A percentile compares a stretch with the other conserved stretches of the same genome.
phyloP scores from a whole-genome alignment of 106 monocot species.

The Dendrobium catenatum region DNA sequence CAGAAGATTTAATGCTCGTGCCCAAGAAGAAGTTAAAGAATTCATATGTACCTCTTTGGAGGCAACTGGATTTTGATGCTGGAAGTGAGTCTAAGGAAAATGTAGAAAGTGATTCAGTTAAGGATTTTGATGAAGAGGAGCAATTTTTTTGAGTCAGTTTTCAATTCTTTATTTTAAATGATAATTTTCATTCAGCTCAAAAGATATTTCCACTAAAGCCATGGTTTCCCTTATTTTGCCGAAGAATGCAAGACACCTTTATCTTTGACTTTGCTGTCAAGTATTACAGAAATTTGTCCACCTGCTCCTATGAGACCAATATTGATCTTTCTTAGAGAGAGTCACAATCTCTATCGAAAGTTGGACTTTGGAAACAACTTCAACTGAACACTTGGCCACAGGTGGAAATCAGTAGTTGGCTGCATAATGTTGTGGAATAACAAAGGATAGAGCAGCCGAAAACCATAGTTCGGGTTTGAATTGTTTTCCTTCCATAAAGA shows the following conservation, averaged over 20 bases:
- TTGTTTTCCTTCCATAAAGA: constrained; percentile 29
- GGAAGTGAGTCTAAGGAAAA: no score
- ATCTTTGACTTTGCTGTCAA: neutral
- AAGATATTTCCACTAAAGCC: neutral
- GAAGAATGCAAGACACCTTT: neutral
- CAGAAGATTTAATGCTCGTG: neutral
- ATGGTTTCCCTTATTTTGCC: neutral
- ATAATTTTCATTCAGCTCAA: neutral
- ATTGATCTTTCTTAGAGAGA: neutral
- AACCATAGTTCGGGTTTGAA: constrained; percentile 9
- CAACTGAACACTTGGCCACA: neutral
- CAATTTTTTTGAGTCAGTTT: neutral
- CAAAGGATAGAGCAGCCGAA: constrained; percentile 4
- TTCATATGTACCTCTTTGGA: neutral
- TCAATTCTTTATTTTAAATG: neutral
- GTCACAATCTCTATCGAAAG: neutral
- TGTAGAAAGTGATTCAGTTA: neutral
- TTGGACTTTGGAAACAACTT: neutral
- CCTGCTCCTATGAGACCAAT: neutral
- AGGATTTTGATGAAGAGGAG: neutral
- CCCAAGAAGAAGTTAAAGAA: neutral
- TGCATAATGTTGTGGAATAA: no score
- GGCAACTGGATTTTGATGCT: neutral
- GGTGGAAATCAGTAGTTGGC: no score
- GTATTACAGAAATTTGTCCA: no score